A percentile compares a stretch with the other conserved stretches of the same genome.
phyloP scores from a whole-genome alignment of 805 yeast species.

The Nakazawaea ambrosiae region DNA sequence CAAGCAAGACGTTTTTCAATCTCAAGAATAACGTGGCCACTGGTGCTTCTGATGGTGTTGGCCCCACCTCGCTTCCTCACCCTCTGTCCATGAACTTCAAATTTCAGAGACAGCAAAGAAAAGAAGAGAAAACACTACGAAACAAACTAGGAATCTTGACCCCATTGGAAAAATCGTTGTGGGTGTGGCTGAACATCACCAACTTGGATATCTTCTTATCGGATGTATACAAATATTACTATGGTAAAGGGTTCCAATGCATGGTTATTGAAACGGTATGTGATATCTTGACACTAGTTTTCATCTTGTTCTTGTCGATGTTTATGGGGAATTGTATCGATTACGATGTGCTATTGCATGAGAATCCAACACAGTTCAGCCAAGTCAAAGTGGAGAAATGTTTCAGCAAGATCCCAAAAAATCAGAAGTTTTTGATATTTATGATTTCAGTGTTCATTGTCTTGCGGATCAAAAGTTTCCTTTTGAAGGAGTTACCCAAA shows the following conservation, averaged over 20 bases:
- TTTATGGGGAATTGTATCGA: conserved; percentile 81
- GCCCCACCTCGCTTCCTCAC: conserved; percentile 14
- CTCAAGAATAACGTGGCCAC: conserved; percentile 8
- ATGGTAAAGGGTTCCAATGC: conserved; percentile 79
- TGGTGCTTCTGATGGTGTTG: background rate
- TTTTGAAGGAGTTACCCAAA: conserved; percentile 53
- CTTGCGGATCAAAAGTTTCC: conserved; percentile 44
- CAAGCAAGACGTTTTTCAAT: conserved; percentile 19
- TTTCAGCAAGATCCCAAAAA: conserved; percentile 34
- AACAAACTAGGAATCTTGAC: conserved; percentile 36
- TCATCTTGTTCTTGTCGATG: conserved; percentile 73
- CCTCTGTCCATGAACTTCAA: conserved; percentile 12
- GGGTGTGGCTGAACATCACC: conserved; percentile 96
- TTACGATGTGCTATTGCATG: conserved; percentile 27
- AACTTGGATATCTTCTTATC: conserved; percentile 82
- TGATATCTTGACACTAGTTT: conserved; percentile 68
- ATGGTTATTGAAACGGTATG: conserved; percentile 60
- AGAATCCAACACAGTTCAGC: conserved; percentile 34
- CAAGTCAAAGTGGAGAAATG: conserved; percentile 44
- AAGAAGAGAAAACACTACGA: conserved; percentile 19
- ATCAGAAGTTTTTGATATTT: conserved; percentile 57
- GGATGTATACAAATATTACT: conserved; percentile 77
- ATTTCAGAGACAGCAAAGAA: background rate
- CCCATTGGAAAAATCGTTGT: conserved; percentile 72
- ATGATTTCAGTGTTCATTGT: conserved; percentile 47